phyloP scores from a whole-genome alignment of 163 green algal species.

The Coccomyxa subellipsoidea region DNA sequence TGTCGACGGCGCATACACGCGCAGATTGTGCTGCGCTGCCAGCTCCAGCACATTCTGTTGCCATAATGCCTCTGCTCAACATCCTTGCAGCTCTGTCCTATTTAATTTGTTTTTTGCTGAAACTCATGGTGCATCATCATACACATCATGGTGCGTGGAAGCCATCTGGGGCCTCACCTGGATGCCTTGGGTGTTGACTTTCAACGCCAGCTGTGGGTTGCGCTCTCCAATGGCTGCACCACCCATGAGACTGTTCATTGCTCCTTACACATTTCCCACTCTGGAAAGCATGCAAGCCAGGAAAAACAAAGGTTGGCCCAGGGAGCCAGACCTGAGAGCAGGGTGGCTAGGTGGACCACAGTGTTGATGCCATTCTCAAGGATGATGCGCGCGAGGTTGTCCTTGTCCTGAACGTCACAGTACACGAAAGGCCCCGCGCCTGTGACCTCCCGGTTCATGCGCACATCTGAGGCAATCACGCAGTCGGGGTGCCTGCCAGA shows the following conservation, averaged over 20 bases:
- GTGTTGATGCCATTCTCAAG: slow-evolving; percentile 58
- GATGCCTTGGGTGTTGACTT: slow-evolving; percentile 57
- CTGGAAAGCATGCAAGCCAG: too few species aligned
- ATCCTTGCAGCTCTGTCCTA: background rate
- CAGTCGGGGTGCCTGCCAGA: background rate
- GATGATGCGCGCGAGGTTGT: slow-evolving; percentile 54
- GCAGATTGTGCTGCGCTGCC: slow-evolving; percentile 38
- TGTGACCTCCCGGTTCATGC: slow-evolving; percentile 15
- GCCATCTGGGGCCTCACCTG: slow-evolving; percentile 17
- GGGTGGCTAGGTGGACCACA: slow-evolving; percentile 64
- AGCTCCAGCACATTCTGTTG: slow-evolving; percentile 56
- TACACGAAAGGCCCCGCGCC: slow-evolving; percentile 50
- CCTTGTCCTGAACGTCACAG: slow-evolving; percentile 48
- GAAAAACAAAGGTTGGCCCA: too few species aligned
- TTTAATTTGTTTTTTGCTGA: too few species aligned
- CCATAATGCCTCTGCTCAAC: slow-evolving; percentile 11
- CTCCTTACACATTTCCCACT: too few species aligned
- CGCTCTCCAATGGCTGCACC: slow-evolving; percentile 55
- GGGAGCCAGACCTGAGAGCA: slow-evolving; percentile 33
- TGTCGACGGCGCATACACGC: slow-evolving; percentile 61
- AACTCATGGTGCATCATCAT: too few species aligned
- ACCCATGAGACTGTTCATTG: background rate
- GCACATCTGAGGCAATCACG: slow-evolving; percentile 34
- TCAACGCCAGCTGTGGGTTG: slow-evolving; percentile 62
- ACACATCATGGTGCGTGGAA: too few species aligned